Evolutionary conservation across 2,329 filamentous ascomycete genomes (phyloP).

Genomic region (Beauveria rudraprayagi): DNA sequence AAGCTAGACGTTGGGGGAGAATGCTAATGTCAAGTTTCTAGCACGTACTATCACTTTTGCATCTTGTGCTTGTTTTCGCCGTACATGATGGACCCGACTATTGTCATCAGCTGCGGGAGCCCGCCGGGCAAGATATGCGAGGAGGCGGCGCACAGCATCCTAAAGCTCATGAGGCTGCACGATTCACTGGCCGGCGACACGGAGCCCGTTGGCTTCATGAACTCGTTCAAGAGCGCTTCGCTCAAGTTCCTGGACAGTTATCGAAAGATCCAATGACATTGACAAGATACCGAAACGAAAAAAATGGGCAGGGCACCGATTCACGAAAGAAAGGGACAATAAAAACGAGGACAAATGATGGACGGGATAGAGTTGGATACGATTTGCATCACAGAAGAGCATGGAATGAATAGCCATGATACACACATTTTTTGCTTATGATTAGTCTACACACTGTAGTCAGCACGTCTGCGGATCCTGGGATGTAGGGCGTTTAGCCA

Average conservation of each 20-base stretch:
- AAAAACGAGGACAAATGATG: too few species aligned
- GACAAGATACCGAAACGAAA: neutral
- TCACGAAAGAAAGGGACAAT: neutral
- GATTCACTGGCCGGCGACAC: neutral
- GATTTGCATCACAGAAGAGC: neutral
- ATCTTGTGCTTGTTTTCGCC: slow-evolving; percentile 1
- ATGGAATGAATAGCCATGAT: neutral
- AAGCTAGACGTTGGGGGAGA: too few species aligned
- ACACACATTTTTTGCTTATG: neutral
- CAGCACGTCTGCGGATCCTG: neutral
- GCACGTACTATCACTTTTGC: slow-evolving; percentile 8
- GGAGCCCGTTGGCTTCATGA: neutral
- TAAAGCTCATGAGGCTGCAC: neutral
- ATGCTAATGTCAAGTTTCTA: neutral
- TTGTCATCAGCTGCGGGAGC: neutral
- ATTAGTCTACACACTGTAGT: neutral
- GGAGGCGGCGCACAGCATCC: neutral
- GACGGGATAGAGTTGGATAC: too few species aligned
- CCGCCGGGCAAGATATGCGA: neutral
- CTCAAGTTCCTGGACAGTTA: neutral
- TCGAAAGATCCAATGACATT: neutral
- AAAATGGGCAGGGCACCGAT: neutral
- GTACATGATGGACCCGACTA: neutral
- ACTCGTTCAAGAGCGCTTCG: neutral
- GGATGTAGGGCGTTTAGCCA: too few species aligned